These are phyloP conservation scores for Capsicum chinense DNA, from an alignment of 257 asterid genomes.

Conservation along the genomic window DNA sequence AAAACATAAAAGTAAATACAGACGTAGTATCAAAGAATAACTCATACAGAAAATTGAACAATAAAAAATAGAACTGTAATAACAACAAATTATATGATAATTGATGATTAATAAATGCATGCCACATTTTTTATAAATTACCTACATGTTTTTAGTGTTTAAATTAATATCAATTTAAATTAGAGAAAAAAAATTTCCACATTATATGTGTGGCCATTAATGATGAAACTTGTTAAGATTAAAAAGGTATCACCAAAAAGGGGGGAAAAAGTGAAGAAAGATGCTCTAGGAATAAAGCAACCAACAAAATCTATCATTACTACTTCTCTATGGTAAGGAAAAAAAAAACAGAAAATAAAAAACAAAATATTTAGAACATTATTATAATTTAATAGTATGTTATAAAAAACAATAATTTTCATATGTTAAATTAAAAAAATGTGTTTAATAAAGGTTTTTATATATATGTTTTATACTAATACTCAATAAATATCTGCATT, in stretches of 20 bases:
- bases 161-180: neutral
- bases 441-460: too few relatives aligned
- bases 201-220: conserved; percentile 12
- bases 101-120: neutral
- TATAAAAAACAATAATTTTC: neutral
- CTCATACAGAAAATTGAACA: neutral
- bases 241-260: neutral
- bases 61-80: neutral
- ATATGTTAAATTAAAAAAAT: neutral
- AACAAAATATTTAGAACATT: too few relatives aligned
- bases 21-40: too few relatives aligned
- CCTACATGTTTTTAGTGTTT: neutral
- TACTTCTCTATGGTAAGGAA: too few relatives aligned
- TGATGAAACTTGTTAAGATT: neutral
- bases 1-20: too few relatives aligned
- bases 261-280: neutral
- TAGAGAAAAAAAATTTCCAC: neutral
- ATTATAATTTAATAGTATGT: neutral
- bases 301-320: too few relatives aligned
- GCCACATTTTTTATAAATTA: neutral
- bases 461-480: too few relatives aligned
- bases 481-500: too few relatives aligned
- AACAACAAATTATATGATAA: neutral
- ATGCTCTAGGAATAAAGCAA: conserved; percentile 19
- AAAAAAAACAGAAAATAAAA: too few relatives aligned